These are phyloP conservation scores for Trypanosoma melophagium DNA, from an alignment of 208 protist species.

Conservation along the genomic window DNA sequence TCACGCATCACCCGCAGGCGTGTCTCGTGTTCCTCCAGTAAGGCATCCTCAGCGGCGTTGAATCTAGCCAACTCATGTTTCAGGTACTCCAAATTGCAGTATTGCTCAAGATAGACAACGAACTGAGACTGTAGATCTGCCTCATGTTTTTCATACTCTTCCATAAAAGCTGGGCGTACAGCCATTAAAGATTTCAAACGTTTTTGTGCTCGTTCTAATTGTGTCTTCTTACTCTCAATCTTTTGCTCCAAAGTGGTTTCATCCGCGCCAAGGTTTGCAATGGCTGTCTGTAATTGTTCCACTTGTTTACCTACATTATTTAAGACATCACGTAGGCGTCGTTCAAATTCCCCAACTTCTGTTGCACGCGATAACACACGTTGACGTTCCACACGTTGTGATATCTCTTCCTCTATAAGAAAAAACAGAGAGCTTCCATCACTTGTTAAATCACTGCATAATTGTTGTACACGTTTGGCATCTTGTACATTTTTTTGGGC, in stretches of 20 bases:
- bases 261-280: slow-evolving; percentile 84
- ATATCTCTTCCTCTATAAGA: slow-evolving; percentile 82
- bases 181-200: slow-evolving; percentile 85
- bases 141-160: slow-evolving; percentile 94
- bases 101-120: slow-evolving; percentile 92
- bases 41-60: slow-evolving; percentile 80
- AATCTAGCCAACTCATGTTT: slow-evolving; percentile 89
- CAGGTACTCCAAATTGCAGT: slow-evolving; percentile 93
- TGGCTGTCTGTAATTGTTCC: slow-evolving; percentile 80
- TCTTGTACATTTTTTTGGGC: slow-evolving; percentile 84
- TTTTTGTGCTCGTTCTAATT: slow-evolving; percentile 93
- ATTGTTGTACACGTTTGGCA: slow-evolving; percentile 83
- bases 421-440: slow-evolving; percentile 90
- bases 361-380: slow-evolving; percentile 82
- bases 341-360: slow-evolving; percentile 92
- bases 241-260: slow-evolving; percentile 93
- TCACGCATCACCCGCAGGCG: slow-evolving; percentile 88
- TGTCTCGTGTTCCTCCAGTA: slow-evolving; percentile 89
- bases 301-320: slow-evolving; percentile 72
- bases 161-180: slow-evolving; percentile 91
- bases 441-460: slow-evolving; percentile 88
- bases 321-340: slow-evolving; percentile 79
- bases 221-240: slow-evolving; percentile 94
- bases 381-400: slow-evolving; percentile 64
- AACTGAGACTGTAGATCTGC: slow-evolving; percentile 90